Evolutionary conservation across 345 rosid species (phyloP), one percentile per base, ranked within the genome.

Genomic region (Populus tremula): DNA sequence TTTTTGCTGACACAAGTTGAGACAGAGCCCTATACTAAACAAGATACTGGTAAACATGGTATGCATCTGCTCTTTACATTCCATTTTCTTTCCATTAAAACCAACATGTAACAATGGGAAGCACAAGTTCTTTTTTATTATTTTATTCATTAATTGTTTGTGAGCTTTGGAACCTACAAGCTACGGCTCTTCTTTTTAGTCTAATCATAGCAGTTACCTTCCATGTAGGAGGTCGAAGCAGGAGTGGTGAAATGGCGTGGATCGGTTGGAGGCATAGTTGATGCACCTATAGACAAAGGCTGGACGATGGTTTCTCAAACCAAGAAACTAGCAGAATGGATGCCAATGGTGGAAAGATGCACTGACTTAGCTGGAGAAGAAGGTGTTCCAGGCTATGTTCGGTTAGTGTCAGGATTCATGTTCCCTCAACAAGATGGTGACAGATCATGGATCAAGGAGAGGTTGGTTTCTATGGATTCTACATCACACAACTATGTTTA

Each of bases 361-460:
- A 87, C 86, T 1, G 86, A 83, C 61, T 73, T 89, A 29, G 79
- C 67, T 0, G 88, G 90, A 67, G 72, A 84, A 6, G 90, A 84
- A 72, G 91, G 92, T 14, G n/a, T 74, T 54, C 81, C 85, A 0
- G 90, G 89, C 25, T 89, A 87, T 47, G 75, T 81, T 17, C 73
- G 89, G 50, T 77, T 88, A 5, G 87, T 84, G 45, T 88, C 89
- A 0, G 88, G 92, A 31, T 91, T 88, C 87, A 88, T 87, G 91
- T 87, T 87, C 79, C 88, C 89, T 70, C 90, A 83, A 72, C 74
- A 82, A 10, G 87, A 88, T 25, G 87, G 89, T 49, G 87, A 87
- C 67, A 82, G 91, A 77, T 89, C 91, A 13, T 84, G 92, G 91
- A 88, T 88, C 78, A 88, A 87, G 74, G 90, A 88, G 81, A 88